A percentile compares a stretch with the other conserved stretches of the same genome.
Conservation (phyloP, 129 eudicot species). For the Tagetes patula region DNA sequence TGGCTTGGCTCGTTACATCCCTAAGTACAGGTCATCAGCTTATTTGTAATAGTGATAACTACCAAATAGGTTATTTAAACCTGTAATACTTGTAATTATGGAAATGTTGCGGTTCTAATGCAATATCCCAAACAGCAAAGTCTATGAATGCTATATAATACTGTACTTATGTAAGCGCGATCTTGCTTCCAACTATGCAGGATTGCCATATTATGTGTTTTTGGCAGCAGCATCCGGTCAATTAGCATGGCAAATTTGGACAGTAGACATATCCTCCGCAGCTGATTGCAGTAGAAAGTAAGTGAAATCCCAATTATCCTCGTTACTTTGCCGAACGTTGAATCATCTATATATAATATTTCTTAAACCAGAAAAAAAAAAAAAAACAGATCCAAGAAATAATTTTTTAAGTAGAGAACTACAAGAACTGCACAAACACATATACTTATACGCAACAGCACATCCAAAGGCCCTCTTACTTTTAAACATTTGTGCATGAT, state of each 20-base stretch:
- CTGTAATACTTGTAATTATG: background rate
- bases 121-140: background rate
- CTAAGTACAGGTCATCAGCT: background rate
- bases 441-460: background rate
- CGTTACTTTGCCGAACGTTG: background rate
- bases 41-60: background rate
- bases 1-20: background rate
- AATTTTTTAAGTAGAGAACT: background rate
- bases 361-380: no score
- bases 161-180: constrained; percentile 2
- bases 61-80: background rate
- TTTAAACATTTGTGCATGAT: background rate
- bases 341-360: background rate
- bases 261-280: constrained; percentile 63
- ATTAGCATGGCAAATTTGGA: constrained; percentile 82
- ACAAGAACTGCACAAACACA: background rate
- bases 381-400: background rate
- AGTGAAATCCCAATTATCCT: constrained; percentile 18
- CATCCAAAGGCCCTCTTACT: background rate
- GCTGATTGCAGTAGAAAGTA: constrained; percentile 88
- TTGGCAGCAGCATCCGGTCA: constrained; percentile 71
- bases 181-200: constrained; percentile 44
- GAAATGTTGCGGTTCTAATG: background rate
- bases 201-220: constrained; percentile 66
- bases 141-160: background rate